Evolutionary conservation across 495 filamentous ascomycete genomes (phyloP).

Genomic region (Aspergillus hancockii): DNA sequence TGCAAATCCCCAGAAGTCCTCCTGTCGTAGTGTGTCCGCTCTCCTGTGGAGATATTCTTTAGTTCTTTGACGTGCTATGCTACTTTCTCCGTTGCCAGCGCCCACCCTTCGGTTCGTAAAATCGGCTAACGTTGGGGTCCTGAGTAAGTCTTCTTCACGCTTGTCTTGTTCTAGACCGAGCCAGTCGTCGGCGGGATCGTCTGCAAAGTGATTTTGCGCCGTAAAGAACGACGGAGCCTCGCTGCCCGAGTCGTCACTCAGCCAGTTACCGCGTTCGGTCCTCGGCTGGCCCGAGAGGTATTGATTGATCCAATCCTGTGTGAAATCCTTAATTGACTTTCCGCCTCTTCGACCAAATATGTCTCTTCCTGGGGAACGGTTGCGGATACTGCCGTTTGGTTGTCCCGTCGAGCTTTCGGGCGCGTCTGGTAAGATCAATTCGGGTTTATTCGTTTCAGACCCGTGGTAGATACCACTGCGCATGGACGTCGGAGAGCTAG

Average conservation of each 20-base stretch:
- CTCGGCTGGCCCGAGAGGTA: slow-evolving; percentile 63
- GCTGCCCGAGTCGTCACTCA: slow-evolving; percentile 70
- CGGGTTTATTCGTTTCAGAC: slow-evolving; percentile 53
- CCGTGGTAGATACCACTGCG: slow-evolving; percentile 30
- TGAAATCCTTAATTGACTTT: slow-evolving; percentile 57
- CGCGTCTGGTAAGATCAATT: slow-evolving; percentile 50
- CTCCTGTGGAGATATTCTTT: slow-evolving; percentile 54
- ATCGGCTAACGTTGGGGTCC: slow-evolving; percentile 46
- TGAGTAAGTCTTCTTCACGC: slow-evolving; percentile 41
- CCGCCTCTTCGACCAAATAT: slow-evolving; percentile 39
- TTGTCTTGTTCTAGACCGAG: slow-evolving; percentile 47
- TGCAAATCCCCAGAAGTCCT: slow-evolving; percentile 53
- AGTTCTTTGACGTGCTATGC: slow-evolving; percentile 36
- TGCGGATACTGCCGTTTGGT: slow-evolving; percentile 22
- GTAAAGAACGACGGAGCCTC: slow-evolving; percentile 50
- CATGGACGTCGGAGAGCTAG: slow-evolving; percentile 39
- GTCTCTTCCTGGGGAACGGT: slow-evolving; percentile 27
- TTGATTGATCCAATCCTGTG: slow-evolving; percentile 77
- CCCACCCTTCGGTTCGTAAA: slow-evolving; percentile 34
- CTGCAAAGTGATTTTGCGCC: slow-evolving; percentile 44
- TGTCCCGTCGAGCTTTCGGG: slow-evolving; percentile 18
- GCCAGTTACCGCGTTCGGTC: slow-evolving; percentile 68
- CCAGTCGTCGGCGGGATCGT: slow-evolving; percentile 46
- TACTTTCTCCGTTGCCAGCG: slow-evolving; percentile 14
- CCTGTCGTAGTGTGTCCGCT: slow-evolving; percentile 65